Evolutionary conservation across 192 early-diverging fungal genomes (phyloP).

Genomic region (Mycoemilia scoparia): DNA sequence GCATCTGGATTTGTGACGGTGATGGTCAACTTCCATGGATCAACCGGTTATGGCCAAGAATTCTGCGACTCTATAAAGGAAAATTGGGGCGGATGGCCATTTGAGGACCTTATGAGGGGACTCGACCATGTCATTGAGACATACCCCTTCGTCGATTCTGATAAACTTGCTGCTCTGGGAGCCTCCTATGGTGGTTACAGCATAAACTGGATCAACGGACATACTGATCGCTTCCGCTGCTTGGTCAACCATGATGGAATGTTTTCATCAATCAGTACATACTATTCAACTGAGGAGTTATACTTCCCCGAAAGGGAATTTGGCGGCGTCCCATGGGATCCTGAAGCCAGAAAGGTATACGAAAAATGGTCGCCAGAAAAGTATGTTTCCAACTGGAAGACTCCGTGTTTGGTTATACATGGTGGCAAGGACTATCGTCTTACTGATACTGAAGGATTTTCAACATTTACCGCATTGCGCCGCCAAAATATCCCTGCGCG

Average conservation of each 20-base stretch:
- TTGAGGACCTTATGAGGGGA: conserved; percentile 51
- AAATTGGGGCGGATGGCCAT: conserved; percentile 64
- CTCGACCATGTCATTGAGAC: conserved; percentile 31
- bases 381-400: conserved; percentile 52
- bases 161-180: conserved; percentile 43
- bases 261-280: conserved; percentile 42
- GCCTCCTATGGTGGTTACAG: conserved; percentile 69
- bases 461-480: conserved; percentile 60
- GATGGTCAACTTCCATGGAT: conserved; percentile 57
- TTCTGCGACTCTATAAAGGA: conserved; percentile 60
- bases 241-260: conserved; percentile 72
- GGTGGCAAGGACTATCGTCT: conserved; percentile 51
- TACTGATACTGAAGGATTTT: conserved; percentile 45
- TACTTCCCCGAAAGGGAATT: conserved; percentile 57
- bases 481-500: conserved; percentile 46
- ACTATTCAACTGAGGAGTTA: conserved; percentile 58
- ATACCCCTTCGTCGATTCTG: conserved; percentile 35
- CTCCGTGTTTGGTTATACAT: conserved; percentile 65
- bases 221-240: conserved; percentile 47
- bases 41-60: conserved; percentile 61
- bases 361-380: conserved; percentile 52
- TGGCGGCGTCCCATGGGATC: conserved; percentile 43
- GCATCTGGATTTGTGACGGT: conserved; percentile 53
- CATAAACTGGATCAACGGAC: conserved; percentile 80
- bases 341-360: conserved; percentile 34